Base-by-base conservation (phyloP, 2,329 filamentous ascomycete genomes). In the Passalora sequoiae region DNA sequence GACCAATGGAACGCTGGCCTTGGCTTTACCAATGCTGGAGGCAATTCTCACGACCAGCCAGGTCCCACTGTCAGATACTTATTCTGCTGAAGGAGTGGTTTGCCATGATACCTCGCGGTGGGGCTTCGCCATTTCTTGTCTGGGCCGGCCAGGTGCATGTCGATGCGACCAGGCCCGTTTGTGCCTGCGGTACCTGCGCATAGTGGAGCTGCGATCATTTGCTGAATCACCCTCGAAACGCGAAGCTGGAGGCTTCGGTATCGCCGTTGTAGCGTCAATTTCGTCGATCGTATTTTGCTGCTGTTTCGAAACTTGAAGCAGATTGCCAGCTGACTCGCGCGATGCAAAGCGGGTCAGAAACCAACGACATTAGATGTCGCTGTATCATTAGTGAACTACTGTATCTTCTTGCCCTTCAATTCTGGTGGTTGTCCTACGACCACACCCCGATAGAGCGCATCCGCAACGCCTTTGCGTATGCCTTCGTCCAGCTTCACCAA, bases 401-500 rank as follows among this genome's bases (percentile, higher is more conserved):
- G 46, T 44, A 46, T 44, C 46, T 59, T 58, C 46, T 61, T 62
- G 5, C 59, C 59, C 36, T 60, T 63, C 40, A 61, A 45, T 38
- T 64, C 56, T 46, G 53, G 51, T 19, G 60, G 59, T 40, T 65
- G 62, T 3, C 61, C 62, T 3, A 52, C 49, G 25, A 64, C 58
- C 9, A 60, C 60, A 27, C 63, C 62, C 40, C 62, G 47, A 46
- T 59, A 59, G 37, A 65, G 44, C 33, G 68, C 65, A 51, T 72
- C 66, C 42, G 59, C 56, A 31, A 73, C 70, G 10, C 69, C 70
- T 43, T 67, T 67, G 55, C 59, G 60, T 12, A 74, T 65, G 7
- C 83, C 85, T 54, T 87, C 82, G 49, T 81, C 74, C 44, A 89
- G 66, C 30, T 71, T 69, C 40, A 85, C 80, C 41, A 86, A 66